A percentile compares a stretch with the other conserved stretches of the same genome.
These are phyloP conservation scores for Pythium rishiriense DNA, from an alignment of 352 stramenopile species.

Conservation along the genomic window DNA sequence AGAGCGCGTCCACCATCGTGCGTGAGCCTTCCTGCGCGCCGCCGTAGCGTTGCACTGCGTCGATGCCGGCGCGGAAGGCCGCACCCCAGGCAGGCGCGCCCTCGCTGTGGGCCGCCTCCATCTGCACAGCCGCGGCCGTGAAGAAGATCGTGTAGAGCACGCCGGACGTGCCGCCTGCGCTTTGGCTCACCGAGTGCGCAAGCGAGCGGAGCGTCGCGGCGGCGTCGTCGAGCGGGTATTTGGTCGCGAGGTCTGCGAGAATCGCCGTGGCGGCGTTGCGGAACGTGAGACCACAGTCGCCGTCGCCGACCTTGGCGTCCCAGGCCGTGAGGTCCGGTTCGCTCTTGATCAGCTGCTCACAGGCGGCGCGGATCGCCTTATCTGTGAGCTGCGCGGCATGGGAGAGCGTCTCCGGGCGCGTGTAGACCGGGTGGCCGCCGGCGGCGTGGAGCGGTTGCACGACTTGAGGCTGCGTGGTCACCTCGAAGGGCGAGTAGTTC, in stretches of 20 bases:
- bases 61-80: constrained; percentile 76
- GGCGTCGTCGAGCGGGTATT: constrained; percentile 68
- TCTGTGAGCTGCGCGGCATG: constrained; percentile 44
- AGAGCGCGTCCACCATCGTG: constrained; percentile 96
- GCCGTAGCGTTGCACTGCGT: constrained; percentile 89
- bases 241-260: constrained; percentile 50
- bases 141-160: constrained; percentile 95
- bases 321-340: constrained; percentile 93
- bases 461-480: constrained; percentile 14
- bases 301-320: constrained; percentile 96
- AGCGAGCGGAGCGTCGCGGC: constrained; percentile 58
- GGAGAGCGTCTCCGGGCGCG: constrained; percentile 47
- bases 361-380: constrained; percentile 67
- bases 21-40: constrained; percentile 92
- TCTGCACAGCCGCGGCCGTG: constrained; percentile 54
- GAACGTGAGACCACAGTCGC: constrained; percentile 97
- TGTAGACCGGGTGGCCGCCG: constrained; percentile 28
- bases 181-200: constrained; percentile 66
- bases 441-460: constrained; percentile 24
- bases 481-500: constrained; percentile 56
- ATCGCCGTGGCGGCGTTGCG: constrained; percentile 90
- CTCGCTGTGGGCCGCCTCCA: constrained; percentile 42
- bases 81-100: constrained; percentile 45
- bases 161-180: constrained; percentile 93
- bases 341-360: constrained; percentile 76